Evolutionary conservation across 2,329 filamentous ascomycete genomes (phyloP), one percentile per base, ranked within the genome.

Genomic region (Fusarium irregulare): DNA sequence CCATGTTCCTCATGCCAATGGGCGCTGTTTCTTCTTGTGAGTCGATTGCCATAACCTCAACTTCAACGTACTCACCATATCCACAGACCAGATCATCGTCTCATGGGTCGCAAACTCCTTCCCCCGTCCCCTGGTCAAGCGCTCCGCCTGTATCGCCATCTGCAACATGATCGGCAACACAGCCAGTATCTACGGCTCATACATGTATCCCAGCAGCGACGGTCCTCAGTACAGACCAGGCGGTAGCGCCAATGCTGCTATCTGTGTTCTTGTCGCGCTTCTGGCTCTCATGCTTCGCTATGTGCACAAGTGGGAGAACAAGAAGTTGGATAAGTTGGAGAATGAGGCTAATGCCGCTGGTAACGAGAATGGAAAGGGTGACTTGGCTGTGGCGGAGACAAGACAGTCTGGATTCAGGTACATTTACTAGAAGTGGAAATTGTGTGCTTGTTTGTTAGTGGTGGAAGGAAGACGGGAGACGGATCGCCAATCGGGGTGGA

Each of bases 61-160:
- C n/a, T n/a, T n/a, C n/a, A n/a, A n/a, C n/a, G n/a, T n/a, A n/a
- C n/a, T n/a, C n/a, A n/a, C n/a, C n/a, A n/a, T n/a, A n/a, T n/a
- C n/a, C n/a, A n/a, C n/a, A 80, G 79, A 85, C 42, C 83, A 85
- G 67, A 86, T 86, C 64, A 86, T 93, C 25, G 90, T 93, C 47
- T 88, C 90, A 0, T 87, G 86, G 72, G 89, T 93, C 34, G 88
- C 88, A 6, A 92, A 92, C 67, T 90, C 91, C 11, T 85, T 93
- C 37, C 90, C 91, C 0, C 92, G 91, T 77, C 90, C 91, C 3
- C 78, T 91, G 4, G 90, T 89, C 4, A 88, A 91, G 49, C 85
- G 90, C 3, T 91, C 91, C 7, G 86, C 87, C 3, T 86, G 86
- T 6, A 90, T 93, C 54, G 87, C 90, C 11, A 84, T 92, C n/a